Percentiles rank a stretch among this genome's conserved stretches.
phyloP scores from a whole-genome alignment of 1,284 basidiomycete species.

The Pseudozyma tsukubaensis region DNA sequence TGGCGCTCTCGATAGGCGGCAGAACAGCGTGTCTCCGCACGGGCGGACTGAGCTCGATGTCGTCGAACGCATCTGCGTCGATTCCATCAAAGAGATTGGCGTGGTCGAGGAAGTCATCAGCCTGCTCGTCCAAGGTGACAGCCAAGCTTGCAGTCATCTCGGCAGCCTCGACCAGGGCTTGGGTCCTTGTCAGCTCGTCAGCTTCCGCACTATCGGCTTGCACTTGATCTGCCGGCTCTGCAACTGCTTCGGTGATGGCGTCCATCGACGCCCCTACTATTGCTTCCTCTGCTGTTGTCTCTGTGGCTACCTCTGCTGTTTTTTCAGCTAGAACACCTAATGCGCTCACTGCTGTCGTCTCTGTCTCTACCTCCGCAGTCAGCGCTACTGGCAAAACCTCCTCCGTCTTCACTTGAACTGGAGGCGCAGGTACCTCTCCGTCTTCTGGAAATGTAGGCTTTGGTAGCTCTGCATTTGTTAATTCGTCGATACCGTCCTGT shows the following conservation, averaged over 20 bases:
- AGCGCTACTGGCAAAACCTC: not conserved
- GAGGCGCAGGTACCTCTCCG: too few relatives aligned
- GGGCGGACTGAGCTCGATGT: constrained; percentile 44
- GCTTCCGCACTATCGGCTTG: not conserved
- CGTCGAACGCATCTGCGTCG: constrained; percentile 41
- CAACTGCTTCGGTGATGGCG: not conserved
- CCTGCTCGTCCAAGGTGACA: not conserved
- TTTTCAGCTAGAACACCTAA: not conserved
- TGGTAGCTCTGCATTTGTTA: not conserved
- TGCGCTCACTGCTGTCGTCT: not conserved
- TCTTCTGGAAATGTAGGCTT: not conserved
- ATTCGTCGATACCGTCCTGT: not conserved
- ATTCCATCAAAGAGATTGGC: constrained; percentile 41
- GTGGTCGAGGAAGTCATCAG: constrained; percentile 27
- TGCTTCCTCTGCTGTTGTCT: not conserved
- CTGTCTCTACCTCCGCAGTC: not conserved
- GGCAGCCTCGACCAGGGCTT: not conserved
- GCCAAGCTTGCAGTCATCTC: not conserved
- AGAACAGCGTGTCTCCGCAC: constrained; percentile 11
- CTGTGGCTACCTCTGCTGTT: not conserved
- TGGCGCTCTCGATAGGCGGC: constrained; percentile 9
- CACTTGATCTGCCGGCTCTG: not conserved
- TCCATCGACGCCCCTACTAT: not conserved
- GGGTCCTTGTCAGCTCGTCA: not conserved
- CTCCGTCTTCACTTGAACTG: too few relatives aligned